Evolutionary conservation across 1,284 basidiomycete species (phyloP).

Genomic region (Chalciporus sp.): DNA sequence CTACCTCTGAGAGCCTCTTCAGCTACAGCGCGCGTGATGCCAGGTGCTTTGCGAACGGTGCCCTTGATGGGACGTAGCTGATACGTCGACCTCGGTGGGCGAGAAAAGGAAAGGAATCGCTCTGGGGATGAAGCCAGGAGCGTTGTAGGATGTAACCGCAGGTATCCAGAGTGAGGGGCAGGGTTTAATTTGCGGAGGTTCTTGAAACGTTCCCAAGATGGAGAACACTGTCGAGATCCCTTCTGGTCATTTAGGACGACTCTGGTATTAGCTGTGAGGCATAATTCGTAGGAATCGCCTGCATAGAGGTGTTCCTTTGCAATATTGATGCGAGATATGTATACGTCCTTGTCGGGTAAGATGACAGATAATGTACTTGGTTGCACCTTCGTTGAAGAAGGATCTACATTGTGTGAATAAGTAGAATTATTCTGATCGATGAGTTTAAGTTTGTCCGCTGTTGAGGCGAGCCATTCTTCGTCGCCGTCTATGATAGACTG

Average conservation of each 20-base stretch:
- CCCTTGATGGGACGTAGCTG: constrained; percentile 98
- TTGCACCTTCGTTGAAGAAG: constrained; percentile 28
- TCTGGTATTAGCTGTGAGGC: constrained; percentile 81
- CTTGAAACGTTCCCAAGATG: constrained; percentile 76
- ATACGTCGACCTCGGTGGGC: constrained; percentile 61
- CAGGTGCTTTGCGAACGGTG: constrained; percentile 72
- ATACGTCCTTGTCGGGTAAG: constrained; percentile 59
- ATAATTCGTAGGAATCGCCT: constrained; percentile 97
- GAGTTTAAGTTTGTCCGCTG: constrained; percentile 24
- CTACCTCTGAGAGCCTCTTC: constrained; percentile 72
- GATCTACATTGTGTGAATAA: constrained; percentile 15
- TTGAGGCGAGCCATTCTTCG: constrained; percentile 55
- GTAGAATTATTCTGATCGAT: constrained; percentile 32
- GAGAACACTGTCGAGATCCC: constrained; percentile 38
- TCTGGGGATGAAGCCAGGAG: constrained; percentile 88
- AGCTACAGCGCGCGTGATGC: constrained; percentile 63
- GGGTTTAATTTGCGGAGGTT: constrained; percentile 79
- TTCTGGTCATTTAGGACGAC: constrained; percentile 44
- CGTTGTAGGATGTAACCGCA: constrained; percentile 70
- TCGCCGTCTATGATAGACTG: constrained; percentile 68
- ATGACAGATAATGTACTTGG: constrained; percentile 39
- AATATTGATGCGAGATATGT: constrained; percentile 72
- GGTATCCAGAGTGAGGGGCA: constrained; percentile 87
- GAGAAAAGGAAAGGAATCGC: constrained; percentile 86
- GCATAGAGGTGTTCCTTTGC: constrained; percentile 79